These are phyloP conservation scores for Fusarium domesticum DNA, from an alignment of 2,329 filamentous ascomycete genomes.

Conservation along the genomic window DNA sequence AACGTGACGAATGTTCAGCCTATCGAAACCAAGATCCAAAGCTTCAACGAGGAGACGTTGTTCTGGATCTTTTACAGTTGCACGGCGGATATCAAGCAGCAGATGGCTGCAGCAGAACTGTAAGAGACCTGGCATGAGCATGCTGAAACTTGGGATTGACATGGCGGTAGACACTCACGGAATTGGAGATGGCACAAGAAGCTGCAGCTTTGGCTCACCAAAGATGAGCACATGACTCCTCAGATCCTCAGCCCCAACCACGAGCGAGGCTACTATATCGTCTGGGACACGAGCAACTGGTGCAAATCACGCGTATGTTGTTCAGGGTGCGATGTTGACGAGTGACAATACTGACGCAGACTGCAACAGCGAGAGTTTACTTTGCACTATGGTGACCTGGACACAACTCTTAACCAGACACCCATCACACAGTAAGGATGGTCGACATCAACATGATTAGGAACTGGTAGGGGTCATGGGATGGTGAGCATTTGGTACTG, in stretches of 20 bases:
- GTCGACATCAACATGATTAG: constrained; percentile 2
- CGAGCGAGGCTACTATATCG: constrained; percentile 64
- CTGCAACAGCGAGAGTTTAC: constrained; percentile 54
- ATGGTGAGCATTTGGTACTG: constrained; percentile 16
- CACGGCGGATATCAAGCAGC: constrained; percentile 60
- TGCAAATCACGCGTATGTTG: constrained; percentile 60
- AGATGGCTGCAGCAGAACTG: constrained; percentile 62
- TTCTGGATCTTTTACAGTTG: constrained; percentile 70
- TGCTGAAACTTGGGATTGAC: constrained; percentile 4
- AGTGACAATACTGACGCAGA: constrained; percentile 10
- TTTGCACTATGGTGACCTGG: constrained; percentile 60
- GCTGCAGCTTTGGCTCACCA: constrained; percentile 63
- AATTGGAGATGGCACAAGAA: constrained; percentile 71
- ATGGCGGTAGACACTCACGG: constrained; percentile 51
- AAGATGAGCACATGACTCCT: constrained; percentile 64
- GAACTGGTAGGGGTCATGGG: constrained; percentile 12
- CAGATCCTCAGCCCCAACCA: constrained; percentile 56
- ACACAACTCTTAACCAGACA: constrained; percentile 43
- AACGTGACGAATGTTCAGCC: constrained; percentile 64
- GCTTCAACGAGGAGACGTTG: constrained; percentile 66
- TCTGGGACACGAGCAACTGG: constrained; percentile 63
- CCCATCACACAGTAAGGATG: constrained; percentile 28
- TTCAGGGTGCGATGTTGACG: constrained; percentile 6
- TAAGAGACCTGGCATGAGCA: constrained; percentile 35
- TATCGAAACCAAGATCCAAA: constrained; percentile 62